These are phyloP conservation scores for Marchantia paleacea DNA, from an alignment of 225 moss, liverwort and hornwort genomes.

Conservation along the genomic window DNA sequence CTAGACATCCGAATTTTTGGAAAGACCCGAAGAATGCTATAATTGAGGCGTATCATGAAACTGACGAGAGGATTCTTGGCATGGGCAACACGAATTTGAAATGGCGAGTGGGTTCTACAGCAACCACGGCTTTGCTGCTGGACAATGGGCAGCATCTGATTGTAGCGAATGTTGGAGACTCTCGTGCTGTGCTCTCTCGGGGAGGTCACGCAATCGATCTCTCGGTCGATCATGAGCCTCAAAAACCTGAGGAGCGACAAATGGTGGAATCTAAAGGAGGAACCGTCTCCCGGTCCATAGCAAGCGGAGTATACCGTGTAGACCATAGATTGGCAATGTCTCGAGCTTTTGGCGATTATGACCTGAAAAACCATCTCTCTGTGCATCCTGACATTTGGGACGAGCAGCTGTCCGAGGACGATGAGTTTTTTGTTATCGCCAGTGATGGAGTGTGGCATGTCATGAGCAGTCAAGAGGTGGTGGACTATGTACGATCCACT, in stretches of 20 bases:
- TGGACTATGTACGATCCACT: conserved; percentile 28
- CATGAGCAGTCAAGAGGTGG: conserved; percentile 44
- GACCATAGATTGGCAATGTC: conserved; percentile 44
- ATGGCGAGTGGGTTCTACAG: conserved; percentile 54
- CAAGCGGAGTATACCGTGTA: conserved; percentile 40
- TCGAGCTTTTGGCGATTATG: conserved; percentile 44
- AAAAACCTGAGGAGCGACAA: conserved; percentile 70
- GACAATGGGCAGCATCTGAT: conserved; percentile 60
- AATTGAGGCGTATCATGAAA: conserved; percentile 57
- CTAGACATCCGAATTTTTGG: conserved; percentile 56
- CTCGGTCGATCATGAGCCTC: conserved; percentile 86
- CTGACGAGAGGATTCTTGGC: conserved; percentile 54
- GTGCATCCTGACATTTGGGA: conserved; percentile 45
- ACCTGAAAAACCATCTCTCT: conserved; percentile 40
- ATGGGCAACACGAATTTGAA: conserved; percentile 50
- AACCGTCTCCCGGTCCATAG: conserved; percentile 28
- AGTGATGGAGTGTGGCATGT: conserved; percentile 53
- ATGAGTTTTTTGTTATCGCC: conserved; percentile 46
- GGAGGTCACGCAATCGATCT: conserved; percentile 64
- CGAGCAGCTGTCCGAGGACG: conserved; percentile 18
- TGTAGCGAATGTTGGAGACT: conserved; percentile 88
- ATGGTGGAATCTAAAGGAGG: conserved; percentile 59
- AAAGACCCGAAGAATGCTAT: conserved; percentile 57
- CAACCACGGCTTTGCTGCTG: conserved; percentile 74
- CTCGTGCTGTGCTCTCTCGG: conserved; percentile 66